These are phyloP conservation scores for Acacia melanoxylon DNA, from an alignment of 306 rosid genomes.

Conservation along the genomic window DNA sequence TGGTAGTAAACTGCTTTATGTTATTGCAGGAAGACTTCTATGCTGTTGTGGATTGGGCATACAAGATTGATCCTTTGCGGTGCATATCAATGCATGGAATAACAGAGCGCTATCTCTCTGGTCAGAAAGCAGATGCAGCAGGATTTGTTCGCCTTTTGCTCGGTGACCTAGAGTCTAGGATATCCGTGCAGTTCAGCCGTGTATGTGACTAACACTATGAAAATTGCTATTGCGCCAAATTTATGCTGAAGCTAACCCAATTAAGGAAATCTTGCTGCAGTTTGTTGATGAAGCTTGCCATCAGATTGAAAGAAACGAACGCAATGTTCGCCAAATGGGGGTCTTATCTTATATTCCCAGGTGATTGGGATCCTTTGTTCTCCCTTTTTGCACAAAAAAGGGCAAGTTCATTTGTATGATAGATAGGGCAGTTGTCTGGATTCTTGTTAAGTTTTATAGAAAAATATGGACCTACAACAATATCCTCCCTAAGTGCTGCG, in stretches of 20 bases:
- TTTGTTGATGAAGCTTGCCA: conserved; percentile 99
- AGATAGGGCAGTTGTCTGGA: conserved; percentile 13
- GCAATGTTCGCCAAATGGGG: conserved; percentile 88
- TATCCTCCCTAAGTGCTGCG: conserved; percentile 6
- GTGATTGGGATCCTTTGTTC: conserved; percentile 42
- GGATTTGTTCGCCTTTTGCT: conserved; percentile 98
- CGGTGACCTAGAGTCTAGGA: conserved; percentile 86
- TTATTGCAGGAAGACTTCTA: conserved; percentile 94
- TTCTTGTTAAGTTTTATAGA: not conserved
- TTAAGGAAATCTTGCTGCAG: conserved; percentile 46
- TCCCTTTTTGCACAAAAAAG: conserved; percentile 13
- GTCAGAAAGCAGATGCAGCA: conserved; percentile 99
- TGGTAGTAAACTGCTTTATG: conserved; percentile 13
- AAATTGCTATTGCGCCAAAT: conserved; percentile 16
- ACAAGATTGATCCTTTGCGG: conserved; percentile 97
- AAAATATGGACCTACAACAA: not conserved
- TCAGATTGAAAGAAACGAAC: conserved; percentile 96
- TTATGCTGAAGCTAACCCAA: conserved; percentile 29
- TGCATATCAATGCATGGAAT: conserved; percentile 99
- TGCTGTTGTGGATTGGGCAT: conserved; percentile 99
- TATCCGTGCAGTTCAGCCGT: conserved; percentile 87
- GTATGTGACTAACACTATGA: conserved; percentile 54
- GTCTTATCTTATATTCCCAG: conserved; percentile 92
- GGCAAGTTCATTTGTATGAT: conserved; percentile 11
- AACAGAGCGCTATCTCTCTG: conserved; percentile 96